Conservation (phyloP, 805 yeast genomes). For the Metschnikowia dekortorum region DNA sequence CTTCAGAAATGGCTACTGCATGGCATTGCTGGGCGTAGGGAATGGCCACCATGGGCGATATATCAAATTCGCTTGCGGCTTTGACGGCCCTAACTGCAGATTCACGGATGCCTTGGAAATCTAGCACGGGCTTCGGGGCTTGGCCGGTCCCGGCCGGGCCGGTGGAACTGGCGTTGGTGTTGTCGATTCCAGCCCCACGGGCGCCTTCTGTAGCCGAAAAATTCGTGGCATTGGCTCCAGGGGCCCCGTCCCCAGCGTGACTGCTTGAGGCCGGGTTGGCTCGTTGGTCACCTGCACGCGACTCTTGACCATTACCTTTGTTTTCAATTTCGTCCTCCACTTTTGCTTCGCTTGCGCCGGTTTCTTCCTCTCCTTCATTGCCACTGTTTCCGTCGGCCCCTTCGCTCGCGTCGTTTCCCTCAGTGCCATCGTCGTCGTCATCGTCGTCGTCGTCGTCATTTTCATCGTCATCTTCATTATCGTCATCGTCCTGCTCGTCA, state of each 20-base stretch:
- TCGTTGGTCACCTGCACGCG: background rate
- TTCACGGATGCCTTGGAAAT: constrained; percentile 12
- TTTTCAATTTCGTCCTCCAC: background rate
- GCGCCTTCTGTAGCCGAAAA: constrained; percentile 15
- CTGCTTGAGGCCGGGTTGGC: background rate
- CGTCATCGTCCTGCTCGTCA: constrained; percentile 19
- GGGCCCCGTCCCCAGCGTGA: background rate
- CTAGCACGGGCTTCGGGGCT: background rate
- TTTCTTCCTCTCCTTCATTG: background rate
- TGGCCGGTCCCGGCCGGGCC: background rate
- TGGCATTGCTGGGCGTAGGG: constrained; percentile 79
- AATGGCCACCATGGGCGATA: constrained; percentile 82
- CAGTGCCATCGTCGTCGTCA: constrained; percentile 10
- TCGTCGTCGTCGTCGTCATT: constrained; percentile 10
- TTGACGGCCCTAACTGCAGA: constrained; percentile 41
- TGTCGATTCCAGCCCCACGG: background rate
- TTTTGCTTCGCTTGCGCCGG: background rate
- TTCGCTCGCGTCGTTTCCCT: background rate
- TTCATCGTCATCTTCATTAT: constrained; percentile 16
- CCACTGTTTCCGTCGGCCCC: constrained; percentile 5
- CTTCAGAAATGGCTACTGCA: constrained; percentile 70
- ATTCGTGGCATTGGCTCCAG: constrained; percentile 13
- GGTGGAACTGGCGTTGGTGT: background rate
- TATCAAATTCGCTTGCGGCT: constrained; percentile 55
- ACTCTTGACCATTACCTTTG: background rate